Percentiles rank a stretch among this genome's conserved stretches.
Conservation (phyloP, 306 rosid species). For the Vachellia collinsii region DNA sequence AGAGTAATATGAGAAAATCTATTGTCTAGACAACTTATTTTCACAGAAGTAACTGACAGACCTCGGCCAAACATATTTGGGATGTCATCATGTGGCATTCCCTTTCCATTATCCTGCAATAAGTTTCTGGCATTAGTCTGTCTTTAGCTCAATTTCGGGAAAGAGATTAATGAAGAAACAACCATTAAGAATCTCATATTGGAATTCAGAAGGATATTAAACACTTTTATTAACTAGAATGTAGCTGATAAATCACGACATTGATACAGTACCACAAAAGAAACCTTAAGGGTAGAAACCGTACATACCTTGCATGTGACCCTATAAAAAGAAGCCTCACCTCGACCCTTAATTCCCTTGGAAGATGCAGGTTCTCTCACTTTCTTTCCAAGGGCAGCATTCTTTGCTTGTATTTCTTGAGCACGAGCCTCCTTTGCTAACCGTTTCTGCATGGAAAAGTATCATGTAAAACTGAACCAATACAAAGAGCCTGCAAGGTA, state of each 20-base stretch:
- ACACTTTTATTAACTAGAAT: neutral
- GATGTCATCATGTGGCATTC: conserved; percentile 99
- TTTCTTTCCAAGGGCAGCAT: conserved; percentile 81
- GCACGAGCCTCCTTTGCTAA: conserved; percentile 86
- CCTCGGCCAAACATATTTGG: conserved; percentile 99
- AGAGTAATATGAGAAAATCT: neutral
- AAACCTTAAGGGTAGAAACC: conserved; percentile 32
- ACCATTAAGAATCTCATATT: neutral
- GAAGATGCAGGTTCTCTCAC: conserved; percentile 64
- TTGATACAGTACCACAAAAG: conserved; percentile 29
- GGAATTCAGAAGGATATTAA: conserved; percentile 32
- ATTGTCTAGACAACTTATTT: conserved; percentile 8
- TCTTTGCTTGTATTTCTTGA: conserved; percentile 83
- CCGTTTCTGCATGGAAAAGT: conserved; percentile 61
- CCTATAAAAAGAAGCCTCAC: conserved; percentile 93
- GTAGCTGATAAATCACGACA: conserved; percentile 23
- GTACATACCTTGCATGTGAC: conserved; percentile 85
- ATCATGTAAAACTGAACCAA: conserved; percentile 19
- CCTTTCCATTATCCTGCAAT: conserved; percentile 80
- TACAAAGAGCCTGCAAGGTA: neutral
- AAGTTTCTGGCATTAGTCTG: conserved; percentile 31
- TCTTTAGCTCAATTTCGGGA: neutral
- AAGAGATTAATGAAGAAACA: conserved; percentile 30
- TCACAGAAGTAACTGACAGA: conserved; percentile 41
- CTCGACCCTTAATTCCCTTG: conserved; percentile 77